These are phyloP conservation scores for Graphilbum fragrans DNA, from an alignment of 2,329 filamentous ascomycete species.

Conservation along the genomic window DNA sequence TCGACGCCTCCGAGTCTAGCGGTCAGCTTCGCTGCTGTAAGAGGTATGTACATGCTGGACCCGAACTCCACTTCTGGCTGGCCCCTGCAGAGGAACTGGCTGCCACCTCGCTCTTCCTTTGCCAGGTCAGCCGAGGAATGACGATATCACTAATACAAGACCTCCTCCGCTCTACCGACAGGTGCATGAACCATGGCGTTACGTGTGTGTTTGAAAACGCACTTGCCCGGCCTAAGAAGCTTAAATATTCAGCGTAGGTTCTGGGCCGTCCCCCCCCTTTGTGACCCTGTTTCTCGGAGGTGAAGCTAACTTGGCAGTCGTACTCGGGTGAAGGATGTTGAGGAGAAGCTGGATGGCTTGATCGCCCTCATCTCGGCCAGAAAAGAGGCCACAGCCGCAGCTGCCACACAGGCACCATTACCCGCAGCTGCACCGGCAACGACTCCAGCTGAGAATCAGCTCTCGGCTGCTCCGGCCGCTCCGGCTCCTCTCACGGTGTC, in stretches of 20 bases:
- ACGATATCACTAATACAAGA: neutral
- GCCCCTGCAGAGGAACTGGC: too few relatives aligned
- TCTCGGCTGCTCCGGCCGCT: neutral
- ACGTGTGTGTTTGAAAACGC: slow-evolving; percentile 14
- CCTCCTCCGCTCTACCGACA: neutral
- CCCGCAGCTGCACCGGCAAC: neutral
- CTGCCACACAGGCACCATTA: neutral
- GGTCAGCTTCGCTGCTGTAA: slow-evolving; percentile 8
- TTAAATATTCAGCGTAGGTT: slow-evolving; percentile 11
- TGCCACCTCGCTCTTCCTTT: too few relatives aligned
- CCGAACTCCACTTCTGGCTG: too few relatives aligned
- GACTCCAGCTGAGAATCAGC: neutral
- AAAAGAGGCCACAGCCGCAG: slow-evolving; percentile 9
- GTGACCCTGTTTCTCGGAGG: too few relatives aligned
- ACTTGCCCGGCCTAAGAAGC: slow-evolving; percentile 13
- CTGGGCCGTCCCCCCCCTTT: neutral
- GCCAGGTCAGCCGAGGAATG: too few relatives aligned
- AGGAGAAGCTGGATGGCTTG: slow-evolving; percentile 13
- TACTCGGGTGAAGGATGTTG: slow-evolving; percentile 12
- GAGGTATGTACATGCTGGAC: slow-evolving; percentile 3
- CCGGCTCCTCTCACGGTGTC: neutral
- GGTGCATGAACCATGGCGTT: slow-evolving; percentile 9
- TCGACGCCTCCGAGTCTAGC: slow-evolving; percentile 1
- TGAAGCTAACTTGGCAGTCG: slow-evolving; percentile 5
- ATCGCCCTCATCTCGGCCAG: slow-evolving; percentile 18